Base-by-base conservation (phyloP, 1,284 basidiomycete species). In the Cutaneotrichosporon mucoides region DNA sequence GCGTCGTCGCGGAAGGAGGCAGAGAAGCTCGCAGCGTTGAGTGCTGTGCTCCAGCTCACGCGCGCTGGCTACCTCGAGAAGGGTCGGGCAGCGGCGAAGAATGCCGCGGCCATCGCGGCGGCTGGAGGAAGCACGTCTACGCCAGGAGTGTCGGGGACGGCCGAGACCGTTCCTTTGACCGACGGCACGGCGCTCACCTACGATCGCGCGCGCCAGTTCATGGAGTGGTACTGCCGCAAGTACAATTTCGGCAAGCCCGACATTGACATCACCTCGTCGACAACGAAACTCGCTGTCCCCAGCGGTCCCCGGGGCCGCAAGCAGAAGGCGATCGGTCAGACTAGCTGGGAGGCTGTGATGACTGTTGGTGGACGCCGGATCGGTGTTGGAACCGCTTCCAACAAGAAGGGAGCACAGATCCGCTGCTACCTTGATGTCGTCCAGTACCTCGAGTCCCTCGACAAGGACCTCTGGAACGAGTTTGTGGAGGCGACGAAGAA, bases 221-320 rank as follows among this genome's bases (percentile, higher is more conserved):
- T 97, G 87, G 92, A 94, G 67, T 98, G 89, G 72, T 97, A 97
- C 73, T 96, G 92, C 75, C 84, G 86, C 46, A 83, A 86, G 43
- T 96, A 88, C 75, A 81, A 82, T 40, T 94, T 94, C 68, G 82
- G 83, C n/a, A 86, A 85, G 66, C 92, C 93, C 2, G 89, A 92
- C 53, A 79, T 97, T 60, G 80, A 83, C 13, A 88, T 84, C 65
- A 75, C 80, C 47, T 68, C 70, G 37, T 69, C 63, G 8, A 46
- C 63, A 2, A 51, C 40, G 40, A 54, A 40, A 36, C 34, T 38
- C 40, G 50, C 44, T 11, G 50, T 45, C 16, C 52, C 15, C 9
- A 11, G 24, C 7, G 34, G 46, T 33, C 35, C 35, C 46, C 33
- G 42, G 3, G 46, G 54, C 2, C 37, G 51, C 36, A 59, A 56